Percentiles rank a stretch among this genome's conserved stretches.
These are phyloP conservation scores for Cyathus striatus DNA, from an alignment of 768 basidiomycete species.

Conservation along the genomic window DNA sequence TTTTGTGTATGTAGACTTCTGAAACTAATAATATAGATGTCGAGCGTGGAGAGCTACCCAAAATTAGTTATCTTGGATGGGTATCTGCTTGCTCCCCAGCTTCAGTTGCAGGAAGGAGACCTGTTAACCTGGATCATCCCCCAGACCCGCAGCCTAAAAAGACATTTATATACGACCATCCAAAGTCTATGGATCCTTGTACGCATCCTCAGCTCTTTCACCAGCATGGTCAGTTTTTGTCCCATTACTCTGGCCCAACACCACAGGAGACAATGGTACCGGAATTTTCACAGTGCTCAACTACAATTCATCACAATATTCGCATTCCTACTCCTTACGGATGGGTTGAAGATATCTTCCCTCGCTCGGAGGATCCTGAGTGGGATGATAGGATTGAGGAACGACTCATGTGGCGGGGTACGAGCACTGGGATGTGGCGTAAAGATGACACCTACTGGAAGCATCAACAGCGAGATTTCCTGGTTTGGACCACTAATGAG, in stretches of 20 bases:
- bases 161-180: slow-evolving; percentile 47
- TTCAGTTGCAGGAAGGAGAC: slow-evolving; percentile 28
- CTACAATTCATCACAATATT: slow-evolving; percentile 51
- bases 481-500: slow-evolving; percentile 39
- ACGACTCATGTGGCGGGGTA: slow-evolving; percentile 67
- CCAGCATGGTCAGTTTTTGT: slow-evolving; percentile 50
- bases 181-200: slow-evolving; percentile 45
- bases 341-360: slow-evolving; percentile 39
- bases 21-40: slow-evolving; percentile 4
- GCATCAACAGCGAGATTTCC: slow-evolving; percentile 41
- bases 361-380: slow-evolving; percentile 45
- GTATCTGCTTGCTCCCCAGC: slow-evolving; percentile 31
- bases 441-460: slow-evolving; percentile 36
- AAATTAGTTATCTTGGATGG: slow-evolving; percentile 27
- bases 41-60: slow-evolving; percentile 22
- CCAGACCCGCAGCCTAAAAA: slow-evolving; percentile 26
- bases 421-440: slow-evolving; percentile 61
- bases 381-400: slow-evolving; percentile 65
- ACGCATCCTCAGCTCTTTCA: slow-evolving; percentile 36
- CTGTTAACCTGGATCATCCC: slow-evolving; percentile 27
- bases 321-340: slow-evolving; percentile 42
- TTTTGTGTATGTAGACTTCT: background rate
- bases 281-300: slow-evolving; percentile 47
- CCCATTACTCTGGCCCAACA: slow-evolving; percentile 37
- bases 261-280: slow-evolving; percentile 40